Evolutionary conservation across 768 basidiomycete genomes (phyloP), one percentile per base, ranked within the genome.

Genomic region (Psilocybe subaeruginosa): DNA sequence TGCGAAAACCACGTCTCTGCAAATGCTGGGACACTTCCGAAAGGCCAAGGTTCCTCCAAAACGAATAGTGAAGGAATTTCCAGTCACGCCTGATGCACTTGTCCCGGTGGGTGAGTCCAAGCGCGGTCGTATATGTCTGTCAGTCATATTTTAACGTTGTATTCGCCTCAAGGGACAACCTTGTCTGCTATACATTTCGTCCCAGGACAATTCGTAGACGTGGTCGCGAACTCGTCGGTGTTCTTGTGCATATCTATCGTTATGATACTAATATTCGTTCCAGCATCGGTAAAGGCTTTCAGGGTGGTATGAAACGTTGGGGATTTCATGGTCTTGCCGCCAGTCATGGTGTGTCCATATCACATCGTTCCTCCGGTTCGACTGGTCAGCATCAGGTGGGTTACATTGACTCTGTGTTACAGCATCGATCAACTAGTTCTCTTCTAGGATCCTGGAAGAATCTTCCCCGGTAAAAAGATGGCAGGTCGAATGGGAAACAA

Each of bases 381-480:
- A 96, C 92, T 7, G 97, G 97, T 74, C 91, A 91, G 68, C 93
- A 97, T 73, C 97, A 98, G 82, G 96, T 95, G 65, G 54, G 14
- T 56, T 33, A 35, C 54, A 49, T 46, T 35, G 50, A 47, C 41
- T 30, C 7, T 48, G 9, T 8, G 46, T 16, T 33, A 54, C 37
- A 61, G 58, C 51, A 52, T 60, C 45, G 50, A 48, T 23, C 11
- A 54, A 19, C 54, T 12, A 53, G 8, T n/a, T 49, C 27, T 37
- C 62, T 14, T 64, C 11, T 62, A 99, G 95, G 95, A 97, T 69
- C 97, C 97, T 27, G 97, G 97, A 50, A 88, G 97, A 69, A 83
- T 98, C 4, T 95, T 92, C 78, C 97, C 97, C 3, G 97, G 97
- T 39, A 97, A 95, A 79, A 99, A 98, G 81, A 98, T 97, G 97